These are phyloP conservation scores for Przewalskia tangutica DNA, from an alignment of 257 asterid species.

Conservation along the genomic window DNA sequence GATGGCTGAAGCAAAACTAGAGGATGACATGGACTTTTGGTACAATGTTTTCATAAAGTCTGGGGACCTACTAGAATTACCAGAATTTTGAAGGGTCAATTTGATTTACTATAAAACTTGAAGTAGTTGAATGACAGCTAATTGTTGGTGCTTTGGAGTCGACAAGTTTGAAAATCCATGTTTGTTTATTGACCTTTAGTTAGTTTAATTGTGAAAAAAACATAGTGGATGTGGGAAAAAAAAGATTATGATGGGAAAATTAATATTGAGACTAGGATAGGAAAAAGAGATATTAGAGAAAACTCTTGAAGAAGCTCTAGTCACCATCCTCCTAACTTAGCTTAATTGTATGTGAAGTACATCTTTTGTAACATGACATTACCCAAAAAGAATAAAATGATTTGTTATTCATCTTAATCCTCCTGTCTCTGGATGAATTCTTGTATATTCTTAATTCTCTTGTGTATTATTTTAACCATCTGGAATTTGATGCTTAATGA, in stretches of 20 bases:
- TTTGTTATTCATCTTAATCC: not conserved
- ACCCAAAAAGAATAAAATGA: not conserved
- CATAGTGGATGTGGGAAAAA: not conserved
- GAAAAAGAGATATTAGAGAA: not conserved
- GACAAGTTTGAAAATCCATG: not conserved
- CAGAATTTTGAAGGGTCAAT: conserved; percentile 41
- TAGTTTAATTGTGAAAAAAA: not conserved
- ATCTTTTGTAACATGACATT: not conserved
- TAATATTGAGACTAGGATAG: not conserved
- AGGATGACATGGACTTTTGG: conserved; percentile 75
- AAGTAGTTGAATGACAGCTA: not conserved
- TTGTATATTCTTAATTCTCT: too few relatives aligned
- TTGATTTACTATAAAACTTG: conserved; percentile 6
- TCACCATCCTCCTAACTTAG: not conserved
- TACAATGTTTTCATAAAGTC: conserved; percentile 55
- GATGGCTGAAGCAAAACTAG: conserved; percentile 11
- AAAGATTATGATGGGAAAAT: not conserved
- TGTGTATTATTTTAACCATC: too few relatives aligned
- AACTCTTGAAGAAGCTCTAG: not conserved
- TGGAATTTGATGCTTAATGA: too few relatives aligned
- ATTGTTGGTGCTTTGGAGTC: not conserved
- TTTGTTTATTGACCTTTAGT: conserved; percentile 1
- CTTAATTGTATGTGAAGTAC: not conserved
- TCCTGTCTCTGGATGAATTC: not conserved
- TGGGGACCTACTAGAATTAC: conserved; percentile 58